Conservation (phyloP, 2,329 filamentous ascomycete species). For the Tothia fuscella region DNA sequence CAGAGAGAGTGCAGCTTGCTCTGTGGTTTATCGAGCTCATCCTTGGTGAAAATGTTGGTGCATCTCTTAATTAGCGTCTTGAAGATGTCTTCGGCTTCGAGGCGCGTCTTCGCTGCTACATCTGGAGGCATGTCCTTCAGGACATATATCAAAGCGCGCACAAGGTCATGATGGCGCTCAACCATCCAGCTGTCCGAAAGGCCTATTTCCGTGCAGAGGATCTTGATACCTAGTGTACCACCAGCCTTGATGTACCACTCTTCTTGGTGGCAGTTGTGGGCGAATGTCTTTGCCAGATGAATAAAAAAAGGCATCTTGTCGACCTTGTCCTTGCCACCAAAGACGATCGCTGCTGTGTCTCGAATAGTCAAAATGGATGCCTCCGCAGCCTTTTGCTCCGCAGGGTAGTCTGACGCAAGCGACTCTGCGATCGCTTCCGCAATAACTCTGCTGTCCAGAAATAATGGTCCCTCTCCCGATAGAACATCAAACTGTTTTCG, state of each 20-base stretch:
- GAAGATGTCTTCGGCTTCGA: constrained; percentile 71
- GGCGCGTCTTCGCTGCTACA: constrained; percentile 76
- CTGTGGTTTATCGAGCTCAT: constrained; percentile 58
- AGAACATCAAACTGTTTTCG: constrained; percentile 72
- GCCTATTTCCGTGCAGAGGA: constrained; percentile 73
- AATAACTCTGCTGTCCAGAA: constrained; percentile 74
- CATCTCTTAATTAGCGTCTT: constrained; percentile 68
- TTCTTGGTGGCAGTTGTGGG: constrained; percentile 90
- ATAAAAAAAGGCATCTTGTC: constrained; percentile 74
- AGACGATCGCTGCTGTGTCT: constrained; percentile 63
- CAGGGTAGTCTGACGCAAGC: constrained; percentile 69
- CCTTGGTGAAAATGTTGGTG: constrained; percentile 67
- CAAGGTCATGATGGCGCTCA: constrained; percentile 74
- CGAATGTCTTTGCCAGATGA: constrained; percentile 71
- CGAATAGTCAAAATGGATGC: constrained; percentile 66
- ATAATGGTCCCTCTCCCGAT: constrained; percentile 75
- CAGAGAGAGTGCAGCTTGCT: constrained; percentile 65
- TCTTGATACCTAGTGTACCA: constrained; percentile 79
- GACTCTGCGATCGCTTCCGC: constrained; percentile 86
- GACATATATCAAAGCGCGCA: constrained; percentile 86
- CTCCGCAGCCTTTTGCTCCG: constrained; percentile 74
- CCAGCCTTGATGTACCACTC: constrained; percentile 98
- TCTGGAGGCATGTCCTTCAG: constrained; percentile 97
- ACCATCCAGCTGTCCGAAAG: constrained; percentile 75
- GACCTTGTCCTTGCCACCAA: constrained; percentile 61